These are phyloP conservation scores for Pythium grandisporangium DNA, from an alignment of 352 stramenopile genomes.

Conservation along the genomic window DNA sequence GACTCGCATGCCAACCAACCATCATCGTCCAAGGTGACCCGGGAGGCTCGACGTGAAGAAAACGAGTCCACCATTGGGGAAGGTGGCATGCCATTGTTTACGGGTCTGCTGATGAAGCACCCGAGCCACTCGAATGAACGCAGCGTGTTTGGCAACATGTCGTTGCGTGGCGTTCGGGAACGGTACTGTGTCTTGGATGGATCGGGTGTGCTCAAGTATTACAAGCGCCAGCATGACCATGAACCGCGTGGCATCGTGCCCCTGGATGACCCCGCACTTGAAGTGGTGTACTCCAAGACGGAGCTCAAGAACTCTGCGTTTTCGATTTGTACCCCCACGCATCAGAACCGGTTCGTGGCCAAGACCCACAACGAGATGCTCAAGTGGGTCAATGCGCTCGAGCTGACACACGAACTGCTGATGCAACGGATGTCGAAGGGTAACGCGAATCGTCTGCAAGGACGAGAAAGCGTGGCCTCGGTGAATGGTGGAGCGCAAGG, in stretches of 20 bases:
- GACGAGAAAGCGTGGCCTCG: conserved; percentile 14
- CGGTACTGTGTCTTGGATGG: conserved; percentile 68
- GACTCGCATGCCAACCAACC: conserved; percentile 34
- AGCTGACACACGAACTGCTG: conserved; percentile 40
- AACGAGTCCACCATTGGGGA: neutral
- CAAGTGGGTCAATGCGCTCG: conserved; percentile 52
- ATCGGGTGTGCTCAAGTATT: conserved; percentile 57
- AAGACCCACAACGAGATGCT: conserved; percentile 70
- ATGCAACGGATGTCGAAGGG: conserved; percentile 30
- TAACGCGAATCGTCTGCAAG: conserved; percentile 16
- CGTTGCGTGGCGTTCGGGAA: conserved; percentile 56
- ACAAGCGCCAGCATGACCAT: conserved; percentile 73
- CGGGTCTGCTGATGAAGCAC: conserved; percentile 62
- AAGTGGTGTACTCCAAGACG: conserved; percentile 61
- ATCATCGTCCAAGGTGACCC: conserved; percentile 6
- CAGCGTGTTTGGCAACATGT: conserved; percentile 72
- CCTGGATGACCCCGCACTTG: conserved; percentile 50
- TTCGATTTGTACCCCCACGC: conserved; percentile 61
- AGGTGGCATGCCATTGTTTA: conserved; percentile 24
- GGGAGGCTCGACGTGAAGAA: too few species aligned
- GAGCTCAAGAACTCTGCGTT: conserved; percentile 70
- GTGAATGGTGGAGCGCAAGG: conserved; percentile 8
- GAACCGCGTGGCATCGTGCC: conserved; percentile 59
- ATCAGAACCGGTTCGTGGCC: conserved; percentile 64
- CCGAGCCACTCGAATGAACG: conserved; percentile 74